Percentiles rank a stretch among this genome's conserved stretches.
phyloP scores from a whole-genome alignment of 2,329 filamentous ascomycete species.

The Ramichloridium luteum region DNA sequence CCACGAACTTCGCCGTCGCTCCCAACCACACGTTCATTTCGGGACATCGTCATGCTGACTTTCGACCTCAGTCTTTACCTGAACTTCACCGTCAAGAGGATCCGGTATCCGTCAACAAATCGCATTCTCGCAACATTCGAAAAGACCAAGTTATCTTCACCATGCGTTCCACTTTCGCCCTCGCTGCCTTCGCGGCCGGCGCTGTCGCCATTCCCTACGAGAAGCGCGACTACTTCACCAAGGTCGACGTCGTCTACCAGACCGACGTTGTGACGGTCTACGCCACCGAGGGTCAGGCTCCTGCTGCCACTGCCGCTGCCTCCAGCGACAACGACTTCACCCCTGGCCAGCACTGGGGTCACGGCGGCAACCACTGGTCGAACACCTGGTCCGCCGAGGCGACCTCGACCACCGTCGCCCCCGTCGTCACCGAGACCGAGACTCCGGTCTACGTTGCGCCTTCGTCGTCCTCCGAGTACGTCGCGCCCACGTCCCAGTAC shows the following conservation, averaged over 20 bases:
- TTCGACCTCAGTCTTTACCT: slow-evolving; percentile 4
- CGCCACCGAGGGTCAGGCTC: slow-evolving; percentile 11
- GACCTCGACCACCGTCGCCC: slow-evolving; percentile 4
- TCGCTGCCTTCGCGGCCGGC: slow-evolving; percentile 26
- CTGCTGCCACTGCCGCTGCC: slow-evolving; percentile 10
- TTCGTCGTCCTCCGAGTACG: slow-evolving; percentile 7
- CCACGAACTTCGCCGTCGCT: neutral
- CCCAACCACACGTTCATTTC: slow-evolving; percentile 2
- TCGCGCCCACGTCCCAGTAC: slow-evolving; percentile 9
- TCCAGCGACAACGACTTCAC: no score
- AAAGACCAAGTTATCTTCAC: slow-evolving; percentile 1
- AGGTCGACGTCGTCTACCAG: slow-evolving; percentile 21
- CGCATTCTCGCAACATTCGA: neutral
- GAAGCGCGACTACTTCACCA: slow-evolving; percentile 14
- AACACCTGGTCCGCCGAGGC: slow-evolving; percentile 2
- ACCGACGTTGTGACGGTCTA: slow-evolving; percentile 27
- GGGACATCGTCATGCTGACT: slow-evolving; percentile 9
- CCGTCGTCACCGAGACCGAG: slow-evolving; percentile 5
- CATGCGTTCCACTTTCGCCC: slow-evolving; percentile 26
- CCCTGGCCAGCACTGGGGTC: slow-evolving; percentile 13
- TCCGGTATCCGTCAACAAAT: slow-evolving; percentile 13
- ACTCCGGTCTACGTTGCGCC: slow-evolving; percentile 10
- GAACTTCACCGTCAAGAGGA: slow-evolving; percentile 7
- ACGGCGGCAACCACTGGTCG: slow-evolving; percentile 10
- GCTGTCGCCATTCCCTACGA: slow-evolving; percentile 25